phyloP scores from a whole-genome alignment of 2,329 filamentous ascomycete species.

The Podosphaera fusca region DNA sequence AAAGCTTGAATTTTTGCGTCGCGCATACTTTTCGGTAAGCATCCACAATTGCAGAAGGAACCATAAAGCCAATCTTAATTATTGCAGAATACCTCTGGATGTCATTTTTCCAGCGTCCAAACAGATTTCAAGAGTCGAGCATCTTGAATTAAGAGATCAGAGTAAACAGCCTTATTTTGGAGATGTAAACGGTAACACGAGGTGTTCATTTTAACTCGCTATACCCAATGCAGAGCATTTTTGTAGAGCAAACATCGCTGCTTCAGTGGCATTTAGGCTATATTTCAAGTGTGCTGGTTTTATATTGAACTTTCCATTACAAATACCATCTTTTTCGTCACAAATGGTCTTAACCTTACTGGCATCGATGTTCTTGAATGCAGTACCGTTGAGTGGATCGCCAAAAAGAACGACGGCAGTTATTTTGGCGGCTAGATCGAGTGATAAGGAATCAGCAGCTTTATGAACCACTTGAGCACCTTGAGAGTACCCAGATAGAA shows the following conservation, averaged over 20 bases:
- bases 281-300: conserved; percentile 9
- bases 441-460: conserved; percentile 5
- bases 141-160: too few species aligned
- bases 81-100: too few species aligned
- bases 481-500: conserved; percentile 12
- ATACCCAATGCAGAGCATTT: conserved; percentile 9
- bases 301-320: conserved; percentile 7
- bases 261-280: conserved; percentile 7
- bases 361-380: conserved; percentile 6
- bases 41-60: too few species aligned
- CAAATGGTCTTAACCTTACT: conserved; percentile 10
- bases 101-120: too few species aligned
- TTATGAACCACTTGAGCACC: conserved; percentile 13
- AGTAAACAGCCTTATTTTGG: too few species aligned
- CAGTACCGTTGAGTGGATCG: conserved; percentile 12
- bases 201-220: conserved; percentile 4
- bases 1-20: too few species aligned
- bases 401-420: conserved; percentile 10
- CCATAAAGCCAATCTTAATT: too few species aligned
- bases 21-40: too few species aligned
- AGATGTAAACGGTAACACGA: too few species aligned
- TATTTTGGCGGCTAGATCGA: conserved; percentile 7
- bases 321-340: conserved; percentile 10
- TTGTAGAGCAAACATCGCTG: conserved; percentile 10
- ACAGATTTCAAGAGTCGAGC: too few species aligned